Evolutionary conservation across 768 basidiomycete genomes (phyloP), one percentile per base, ranked within the genome.

Genomic region (Imleria badia): DNA sequence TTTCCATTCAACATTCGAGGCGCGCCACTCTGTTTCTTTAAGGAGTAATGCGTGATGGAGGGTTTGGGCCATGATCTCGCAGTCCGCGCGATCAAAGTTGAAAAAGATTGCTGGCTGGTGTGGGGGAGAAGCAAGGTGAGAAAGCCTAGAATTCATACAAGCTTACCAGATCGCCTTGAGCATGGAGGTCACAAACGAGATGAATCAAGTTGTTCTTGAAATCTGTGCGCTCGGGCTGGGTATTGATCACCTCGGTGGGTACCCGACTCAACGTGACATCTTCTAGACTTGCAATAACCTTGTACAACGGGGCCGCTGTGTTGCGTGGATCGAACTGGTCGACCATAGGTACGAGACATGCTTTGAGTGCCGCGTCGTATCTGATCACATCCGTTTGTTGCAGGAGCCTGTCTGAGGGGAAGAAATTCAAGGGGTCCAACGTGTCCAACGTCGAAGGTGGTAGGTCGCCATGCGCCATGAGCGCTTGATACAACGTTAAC

Each of bases 61-160:
- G 13, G 55, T 52, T 20, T 62, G 35, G 0, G 76, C 82, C 72
- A 86, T 76, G n/a, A 67, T 58, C 62, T 87, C 85, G 64, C 86
- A 87, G 19, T 74, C 72, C 3, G 71, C 65, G 19, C 87, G 78
- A 58, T 87, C 83, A 60, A 89, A 86, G 49, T 75, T 79, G 72
- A 89, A 89, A 20, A 89, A 66, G 13, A 89, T 79, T 0, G 85
- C 87, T 5, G 86, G 85, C 84, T 85, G 49, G 0, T 39, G 11
- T 19, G 46, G 26, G 42, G 17, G 23, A 52, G 17, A 29, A 19
- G 33, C 5, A 19, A 10, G 19, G 45, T 30, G 26, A 36, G 45
- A 48, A 31, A 30, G 7, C 5, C 12, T 30, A 15, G 0, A 22
- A 13, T 11, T n/a, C 6, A 15, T 11, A 6, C 1, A 31, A 12